Base-by-base conservation (phyloP, 1,139 yeast genomes). In the Scheffersomyces parashehatae region DNA sequence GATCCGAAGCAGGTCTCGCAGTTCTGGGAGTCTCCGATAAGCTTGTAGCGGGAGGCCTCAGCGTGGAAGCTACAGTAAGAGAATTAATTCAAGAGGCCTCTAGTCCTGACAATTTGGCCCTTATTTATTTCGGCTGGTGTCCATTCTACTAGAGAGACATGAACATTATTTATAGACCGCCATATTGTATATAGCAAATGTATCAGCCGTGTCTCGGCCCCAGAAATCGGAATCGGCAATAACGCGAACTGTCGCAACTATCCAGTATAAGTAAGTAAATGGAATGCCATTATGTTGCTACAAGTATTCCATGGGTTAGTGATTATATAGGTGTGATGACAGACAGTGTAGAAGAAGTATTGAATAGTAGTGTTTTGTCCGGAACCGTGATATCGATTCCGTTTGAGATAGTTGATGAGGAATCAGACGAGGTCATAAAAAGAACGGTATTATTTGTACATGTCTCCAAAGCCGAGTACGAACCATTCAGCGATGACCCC, bases 111-210 rank as follows among this genome's bases (percentile, higher is more conserved):
- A 88, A 88, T 51, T 67, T 95, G 41, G 86, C 96, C 0, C 63
- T 85, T 35, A 80, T 95, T 6, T 95, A 83, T 59, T 75, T 81
- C 58, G 99, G 99, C 2, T 88, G 96, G 98, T 77, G 79, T 46
- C 83, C 84, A 9, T 81, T 79, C 50, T 74, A 67, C 43, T 79
- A 55, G n/a, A 28, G 26, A 6, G 8, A 4, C 26, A 6, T 20
- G 7, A 6, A 20, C 26, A 20, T 20, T 20, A 20, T 20, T 20
- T 8, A 20, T 20, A 20, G 26, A 20, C 26, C 26, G 7, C 8
- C 5, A 8, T 20, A 20, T 20, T 20, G 26, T 20, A 20, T 20
- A 20, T 20, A 20, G 26, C 26, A 20, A 20, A 20, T 20, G 26
- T 8, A 20, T 5, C 26, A 20, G 26, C 26, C 26, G 26, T 20